A percentile compares a stretch with the other conserved stretches of the same genome.
Evolutionary conservation across 306 rosid species (phyloP).

Genomic region (Luffa aegyptiaca): DNA sequence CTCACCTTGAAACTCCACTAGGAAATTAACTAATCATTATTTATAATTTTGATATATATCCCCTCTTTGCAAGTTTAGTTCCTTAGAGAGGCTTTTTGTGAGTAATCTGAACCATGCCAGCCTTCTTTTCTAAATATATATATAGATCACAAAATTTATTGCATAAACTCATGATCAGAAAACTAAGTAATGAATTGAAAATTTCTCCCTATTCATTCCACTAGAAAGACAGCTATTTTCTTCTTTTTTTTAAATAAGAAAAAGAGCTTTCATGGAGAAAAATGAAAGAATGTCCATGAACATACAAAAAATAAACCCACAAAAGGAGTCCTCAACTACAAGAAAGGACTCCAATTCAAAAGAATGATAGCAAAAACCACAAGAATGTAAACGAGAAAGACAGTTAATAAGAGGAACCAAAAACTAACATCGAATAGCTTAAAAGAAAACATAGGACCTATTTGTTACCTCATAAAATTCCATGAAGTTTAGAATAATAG

Average conservation of each 20-base stretch:
- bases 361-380: too few relatives aligned
- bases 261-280: too few relatives aligned
- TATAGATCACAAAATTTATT: not conserved
- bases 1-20: not conserved
- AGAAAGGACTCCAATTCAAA: too few relatives aligned
- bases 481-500: slow-evolving; percentile 60
- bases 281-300: too few relatives aligned
- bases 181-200: not conserved
- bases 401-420: not conserved
- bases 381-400: too few relatives aligned
- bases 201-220: not conserved
- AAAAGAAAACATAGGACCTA: not conserved
- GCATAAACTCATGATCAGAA: not conserved
- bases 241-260: too few relatives aligned
- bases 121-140: not conserved
- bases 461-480: slow-evolving; percentile 66
- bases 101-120: not conserved
- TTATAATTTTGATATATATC: not conserved
- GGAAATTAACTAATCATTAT: not conserved
- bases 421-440: not conserved
- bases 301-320: too few relatives aligned
- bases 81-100: not conserved
- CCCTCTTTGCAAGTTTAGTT: not conserved
- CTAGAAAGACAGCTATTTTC: not conserved
- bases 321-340: too few relatives aligned